Conservation (phyloP, 495 filamentous ascomycete species). For the Penicillium antarcticum region DNA sequence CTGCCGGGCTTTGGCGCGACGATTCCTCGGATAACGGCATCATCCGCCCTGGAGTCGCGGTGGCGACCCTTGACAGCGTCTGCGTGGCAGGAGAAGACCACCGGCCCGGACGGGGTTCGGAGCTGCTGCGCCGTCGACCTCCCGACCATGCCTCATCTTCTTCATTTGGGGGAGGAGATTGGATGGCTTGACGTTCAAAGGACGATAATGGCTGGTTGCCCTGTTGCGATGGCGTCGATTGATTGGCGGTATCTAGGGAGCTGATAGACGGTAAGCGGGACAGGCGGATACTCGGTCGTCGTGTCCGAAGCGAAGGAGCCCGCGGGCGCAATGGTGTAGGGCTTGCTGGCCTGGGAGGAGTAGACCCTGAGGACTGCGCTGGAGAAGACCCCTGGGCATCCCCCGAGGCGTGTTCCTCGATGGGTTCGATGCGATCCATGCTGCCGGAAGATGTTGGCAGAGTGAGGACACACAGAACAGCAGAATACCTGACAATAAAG, state of each 20-base stretch:
- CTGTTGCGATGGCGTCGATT: slow-evolving; percentile 1
- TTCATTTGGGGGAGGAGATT: slow-evolving; percentile 15
- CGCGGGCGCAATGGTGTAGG: neutral
- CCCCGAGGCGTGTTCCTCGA: slow-evolving; percentile 15
- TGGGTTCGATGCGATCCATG: slow-evolving; percentile 47
- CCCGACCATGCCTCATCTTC: slow-evolving; percentile 32
- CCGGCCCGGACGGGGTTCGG: slow-evolving; percentile 41
- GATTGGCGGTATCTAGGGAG: slow-evolving; percentile 15
- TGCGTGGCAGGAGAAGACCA: slow-evolving; percentile 34
- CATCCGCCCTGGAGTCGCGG: slow-evolving; percentile 34
- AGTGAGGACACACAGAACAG: neutral
- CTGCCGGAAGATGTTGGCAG: neutral
- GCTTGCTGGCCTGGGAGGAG: slow-evolving; percentile 10
- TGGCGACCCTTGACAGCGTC: slow-evolving; percentile 28
- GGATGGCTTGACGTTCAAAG: slow-evolving; percentile 10
- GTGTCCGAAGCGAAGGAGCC: slow-evolving; percentile 12
- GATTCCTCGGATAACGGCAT: slow-evolving; percentile 37
- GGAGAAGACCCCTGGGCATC: slow-evolving; percentile 4
- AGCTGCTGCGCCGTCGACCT: slow-evolving; percentile 44
- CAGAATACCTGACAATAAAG: neutral
- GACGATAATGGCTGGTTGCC: slow-evolving; percentile 1
- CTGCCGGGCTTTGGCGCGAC: slow-evolving; percentile 18
- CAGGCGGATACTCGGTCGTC: slow-evolving; percentile 41
- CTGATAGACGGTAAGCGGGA: slow-evolving; percentile 31
- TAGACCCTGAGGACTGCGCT: slow-evolving; percentile 3